These are phyloP conservation scores for Rosa persica DNA, from an alignment of 306 rosid genomes.

Conservation along the genomic window DNA sequence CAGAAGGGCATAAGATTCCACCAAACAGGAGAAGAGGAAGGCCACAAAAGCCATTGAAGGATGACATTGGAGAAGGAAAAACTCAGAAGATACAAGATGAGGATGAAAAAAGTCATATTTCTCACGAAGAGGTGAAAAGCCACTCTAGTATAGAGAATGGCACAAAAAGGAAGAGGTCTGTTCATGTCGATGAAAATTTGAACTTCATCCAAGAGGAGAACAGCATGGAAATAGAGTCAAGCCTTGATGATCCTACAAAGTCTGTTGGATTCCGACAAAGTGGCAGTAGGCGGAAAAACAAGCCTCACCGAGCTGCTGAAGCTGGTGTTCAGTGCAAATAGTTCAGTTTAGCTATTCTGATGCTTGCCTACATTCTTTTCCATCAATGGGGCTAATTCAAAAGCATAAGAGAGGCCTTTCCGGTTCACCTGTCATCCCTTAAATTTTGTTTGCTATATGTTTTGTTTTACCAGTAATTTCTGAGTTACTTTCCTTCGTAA, in stretches of 20 bases:
- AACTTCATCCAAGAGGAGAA: constrained; percentile 52
- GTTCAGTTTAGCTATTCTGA: constrained; percentile 16
- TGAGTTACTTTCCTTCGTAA: constrained; percentile 16
- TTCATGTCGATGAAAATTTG: constrained; percentile 44
- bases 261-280: constrained; percentile 72
- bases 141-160: constrained; percentile 42
- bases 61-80: constrained; percentile 49
- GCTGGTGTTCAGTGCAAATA: constrained; percentile 83
- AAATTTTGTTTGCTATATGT: constrained; percentile 2
- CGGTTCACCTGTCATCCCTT: constrained; percentile 15
- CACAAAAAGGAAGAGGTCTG: constrained; percentile 58
- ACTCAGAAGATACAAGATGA: constrained; percentile 50
- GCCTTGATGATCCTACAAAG: constrained; percentile 46
- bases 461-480: constrained; percentile 1
- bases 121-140: constrained; percentile 42
- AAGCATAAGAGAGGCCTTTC: constrained; percentile 3
- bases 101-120: constrained; percentile 37
- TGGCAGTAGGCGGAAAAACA: constrained; percentile 83
- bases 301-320: constrained; percentile 92
- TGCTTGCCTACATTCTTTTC: constrained; percentile 15
- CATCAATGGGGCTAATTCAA: not conserved
- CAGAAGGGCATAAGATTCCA: constrained; percentile 55
- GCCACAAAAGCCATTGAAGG: constrained; percentile 48
- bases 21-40: constrained; percentile 59
- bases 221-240: constrained; percentile 40